Conservation (phyloP, 1,284 basidiomycete species). For the Tylopilus orsonianus region DNA sequence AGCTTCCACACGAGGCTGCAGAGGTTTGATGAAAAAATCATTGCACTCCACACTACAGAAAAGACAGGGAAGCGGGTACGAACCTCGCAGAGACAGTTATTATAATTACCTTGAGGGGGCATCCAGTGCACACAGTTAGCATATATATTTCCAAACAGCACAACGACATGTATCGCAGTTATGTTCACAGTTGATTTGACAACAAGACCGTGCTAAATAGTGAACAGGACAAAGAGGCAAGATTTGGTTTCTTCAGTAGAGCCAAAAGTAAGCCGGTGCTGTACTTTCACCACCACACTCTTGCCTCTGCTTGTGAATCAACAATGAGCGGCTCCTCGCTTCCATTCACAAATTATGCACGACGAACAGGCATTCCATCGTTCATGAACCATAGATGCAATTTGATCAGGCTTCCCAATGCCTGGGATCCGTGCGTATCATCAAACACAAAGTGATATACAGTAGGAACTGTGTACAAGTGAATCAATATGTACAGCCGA, state of each 20-base stretch:
- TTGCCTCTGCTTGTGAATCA: constrained; percentile 39
- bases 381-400: constrained; percentile 45
- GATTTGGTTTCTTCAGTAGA: constrained; percentile 23
- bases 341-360: constrained; percentile 39
- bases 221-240: constrained; percentile 12
- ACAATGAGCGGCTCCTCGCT: constrained; percentile 51
- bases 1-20: constrained; percentile 36
- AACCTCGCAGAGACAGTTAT: constrained; percentile 59
- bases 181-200: constrained; percentile 48
- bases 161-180: constrained; percentile 42
- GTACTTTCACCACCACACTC: constrained; percentile 37
- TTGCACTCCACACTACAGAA: constrained; percentile 50
- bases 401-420: constrained; percentile 40
- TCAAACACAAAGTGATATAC: constrained; percentile 47
- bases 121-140: constrained; percentile 44
- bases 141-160: constrained; percentile 31
- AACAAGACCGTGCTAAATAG: background rate
- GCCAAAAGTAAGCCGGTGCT: constrained; percentile 29
- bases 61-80: constrained; percentile 65
- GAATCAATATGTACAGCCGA: background rate
- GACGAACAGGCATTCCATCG: constrained; percentile 27
- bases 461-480: constrained; percentile 34
- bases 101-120: constrained; percentile 51
- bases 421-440: constrained; percentile 37
- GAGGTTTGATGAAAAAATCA: constrained; percentile 38